Conservation (phyloP, 2,329 filamentous ascomycete species). For the Talaromyces islandicus region DNA sequence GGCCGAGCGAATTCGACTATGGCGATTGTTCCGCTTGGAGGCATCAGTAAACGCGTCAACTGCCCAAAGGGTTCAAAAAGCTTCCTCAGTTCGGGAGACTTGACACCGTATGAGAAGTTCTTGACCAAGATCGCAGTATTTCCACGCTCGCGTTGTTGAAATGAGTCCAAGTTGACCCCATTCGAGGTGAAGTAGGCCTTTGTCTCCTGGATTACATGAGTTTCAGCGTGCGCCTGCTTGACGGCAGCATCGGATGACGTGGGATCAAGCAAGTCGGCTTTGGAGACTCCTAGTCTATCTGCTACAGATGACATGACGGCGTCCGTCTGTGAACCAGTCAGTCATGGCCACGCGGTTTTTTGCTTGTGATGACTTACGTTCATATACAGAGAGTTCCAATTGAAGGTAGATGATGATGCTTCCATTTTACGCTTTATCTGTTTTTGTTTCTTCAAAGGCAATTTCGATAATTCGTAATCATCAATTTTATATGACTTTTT, state of each 20-base stretch:
- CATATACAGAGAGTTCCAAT: conserved; percentile 99
- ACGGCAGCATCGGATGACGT: conserved; percentile 90
- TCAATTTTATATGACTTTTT: conserved; percentile 79
- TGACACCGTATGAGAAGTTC: conserved; percentile 84
- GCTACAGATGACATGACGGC: conserved; percentile 88
- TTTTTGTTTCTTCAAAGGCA: conserved; percentile 91
- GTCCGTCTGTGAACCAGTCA: conserved; percentile 48
- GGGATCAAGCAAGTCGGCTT: conserved; percentile 89
- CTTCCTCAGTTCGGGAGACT: conserved; percentile 68
- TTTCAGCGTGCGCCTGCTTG: conserved; percentile 95
- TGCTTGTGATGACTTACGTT: conserved; percentile 51
- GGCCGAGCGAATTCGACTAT: conserved; percentile 82
- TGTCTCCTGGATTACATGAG: conserved; percentile 90
- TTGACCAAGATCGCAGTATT: conserved; percentile 88
- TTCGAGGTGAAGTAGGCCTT: conserved; percentile 85
- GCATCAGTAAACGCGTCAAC: conserved; percentile 79
- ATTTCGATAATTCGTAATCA: conserved; percentile 81
- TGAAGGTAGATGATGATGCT: conserved; percentile 73
- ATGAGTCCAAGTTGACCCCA: conserved; percentile 85
- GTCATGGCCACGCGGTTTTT: conserved; percentile 14
- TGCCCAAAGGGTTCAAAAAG: conserved; percentile 83
- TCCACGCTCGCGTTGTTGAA: conserved; percentile 77
- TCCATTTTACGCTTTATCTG: conserved; percentile 80
- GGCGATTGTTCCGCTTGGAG: conserved; percentile 85
- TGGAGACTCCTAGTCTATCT: conserved; percentile 77